Evolutionary conservation across 192 early-diverging fungal species (phyloP).

Genomic region (Coemansia sp.): DNA sequence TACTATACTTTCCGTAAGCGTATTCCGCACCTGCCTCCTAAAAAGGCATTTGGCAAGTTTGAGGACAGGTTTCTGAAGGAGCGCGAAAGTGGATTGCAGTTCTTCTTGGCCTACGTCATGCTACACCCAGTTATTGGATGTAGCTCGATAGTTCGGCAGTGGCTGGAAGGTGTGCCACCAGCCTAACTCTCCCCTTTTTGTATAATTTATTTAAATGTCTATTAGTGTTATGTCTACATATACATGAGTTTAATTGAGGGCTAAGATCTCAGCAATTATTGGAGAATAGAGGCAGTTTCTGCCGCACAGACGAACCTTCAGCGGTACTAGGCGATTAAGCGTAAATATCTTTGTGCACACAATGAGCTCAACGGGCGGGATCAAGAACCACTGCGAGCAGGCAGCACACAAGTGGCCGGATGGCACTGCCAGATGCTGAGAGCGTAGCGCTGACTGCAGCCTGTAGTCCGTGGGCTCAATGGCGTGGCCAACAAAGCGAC

Average conservation of each 20-base stretch:
- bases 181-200: neutral
- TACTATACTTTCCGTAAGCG: slow-evolving; percentile 46
- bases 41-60: slow-evolving; percentile 57
- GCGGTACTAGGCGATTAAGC: slow-evolving; percentile 30
- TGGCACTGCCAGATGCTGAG: slow-evolving; percentile 37
- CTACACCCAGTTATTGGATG: slow-evolving; percentile 57
- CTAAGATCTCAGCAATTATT: slow-evolving; percentile 13
- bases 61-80: slow-evolving; percentile 52
- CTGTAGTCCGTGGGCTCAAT: slow-evolving; percentile 19
- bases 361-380: slow-evolving; percentile 30
- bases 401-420: slow-evolving; percentile 37
- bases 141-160: slow-evolving; percentile 43
- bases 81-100: slow-evolving; percentile 56
- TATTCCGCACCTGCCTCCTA: slow-evolving; percentile 45
- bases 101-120: slow-evolving; percentile 55
- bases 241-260: neutral
- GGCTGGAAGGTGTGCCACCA: slow-evolving; percentile 26
- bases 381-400: slow-evolving; percentile 39
- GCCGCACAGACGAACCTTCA: slow-evolving; percentile 37
- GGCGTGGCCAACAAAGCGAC: slow-evolving; percentile 36
- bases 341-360: slow-evolving; percentile 39
- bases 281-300: slow-evolving; percentile 32
- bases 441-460: slow-evolving; percentile 27
- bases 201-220: neutral
- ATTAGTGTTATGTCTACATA: neutral